Percentiles rank a stretch among this genome's conserved stretches.
phyloP scores from a whole-genome alignment of 768 basidiomycete species.

The Artomyces pyxidatus region DNA sequence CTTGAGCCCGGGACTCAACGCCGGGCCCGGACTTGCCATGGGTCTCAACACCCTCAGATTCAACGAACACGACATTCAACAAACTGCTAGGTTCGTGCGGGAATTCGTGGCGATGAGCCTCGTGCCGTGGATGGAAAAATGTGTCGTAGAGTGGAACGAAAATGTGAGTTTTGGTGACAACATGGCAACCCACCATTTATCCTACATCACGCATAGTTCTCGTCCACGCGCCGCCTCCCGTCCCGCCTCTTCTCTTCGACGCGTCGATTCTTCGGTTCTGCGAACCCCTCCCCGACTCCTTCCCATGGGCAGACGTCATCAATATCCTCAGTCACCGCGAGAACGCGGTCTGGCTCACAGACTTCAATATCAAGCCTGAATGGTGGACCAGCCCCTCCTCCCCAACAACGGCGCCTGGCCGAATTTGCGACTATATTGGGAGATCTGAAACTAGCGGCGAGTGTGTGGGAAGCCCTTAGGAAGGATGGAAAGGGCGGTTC shows the following conservation, averaged over 20 bases:
- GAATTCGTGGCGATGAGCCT: constrained; percentile 88
- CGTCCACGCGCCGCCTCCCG: constrained; percentile 69
- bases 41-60: constrained; percentile 35
- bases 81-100: constrained; percentile 68
- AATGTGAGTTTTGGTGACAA: constrained; percentile 36
- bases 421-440: constrained; percentile 93
- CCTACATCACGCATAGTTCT: constrained; percentile 36
- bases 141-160: constrained; percentile 92
- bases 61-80: constrained; percentile 65
- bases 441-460: constrained; percentile 77
- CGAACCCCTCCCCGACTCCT: constrained; percentile 30
- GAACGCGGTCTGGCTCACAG: constrained; percentile 25
- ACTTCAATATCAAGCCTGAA: constrained; percentile 22
- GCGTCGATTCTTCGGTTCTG: constrained; percentile 69
- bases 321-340: constrained; percentile 25
- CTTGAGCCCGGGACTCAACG: background rate
- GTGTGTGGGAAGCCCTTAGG: constrained; percentile 79
- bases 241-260: constrained; percentile 84
- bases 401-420: constrained; percentile 80
- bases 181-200: no score
- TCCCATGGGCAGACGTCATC: constrained; percentile 32
- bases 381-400: constrained; percentile 28
- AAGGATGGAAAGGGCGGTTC: constrained; percentile 87
- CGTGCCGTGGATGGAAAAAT: constrained; percentile 95
- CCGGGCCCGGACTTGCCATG: constrained; percentile 23